These are phyloP conservation scores for Volvox reticuliferus DNA, from an alignment of 139 green algal species.

Conservation along the genomic window DNA sequence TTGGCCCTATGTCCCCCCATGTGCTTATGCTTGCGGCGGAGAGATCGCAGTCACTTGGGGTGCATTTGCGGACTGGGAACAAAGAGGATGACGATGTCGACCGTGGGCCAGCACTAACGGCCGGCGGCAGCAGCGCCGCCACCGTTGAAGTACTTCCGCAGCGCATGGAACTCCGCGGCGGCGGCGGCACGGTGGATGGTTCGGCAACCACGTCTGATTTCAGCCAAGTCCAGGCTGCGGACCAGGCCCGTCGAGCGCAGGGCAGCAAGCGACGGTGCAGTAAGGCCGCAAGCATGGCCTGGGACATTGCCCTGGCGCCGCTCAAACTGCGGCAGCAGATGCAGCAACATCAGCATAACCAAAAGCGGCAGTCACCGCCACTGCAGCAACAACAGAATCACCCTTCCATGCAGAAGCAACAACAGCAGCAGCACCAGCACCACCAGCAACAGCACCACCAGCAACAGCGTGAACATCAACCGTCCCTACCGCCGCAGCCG, in stretches of 20 bases:
- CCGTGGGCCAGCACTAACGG: no score
- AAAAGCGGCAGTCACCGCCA: not conserved
- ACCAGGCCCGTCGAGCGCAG: conserved; percentile 32
- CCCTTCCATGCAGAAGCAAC: not conserved
- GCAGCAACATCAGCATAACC: not conserved
- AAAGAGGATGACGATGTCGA: not conserved
- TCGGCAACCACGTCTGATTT: not conserved
- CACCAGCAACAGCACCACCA: not conserved
- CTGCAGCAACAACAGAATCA: not conserved
- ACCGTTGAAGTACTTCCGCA: not conserved
- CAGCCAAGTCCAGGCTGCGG: conserved; percentile 22
- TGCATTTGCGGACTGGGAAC: not conserved
- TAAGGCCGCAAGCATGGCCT: not conserved
- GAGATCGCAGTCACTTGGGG: not conserved
- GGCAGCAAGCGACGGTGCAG: conserved; percentile 18
- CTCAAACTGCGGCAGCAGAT: not conserved
- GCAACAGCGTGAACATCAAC: not conserved
- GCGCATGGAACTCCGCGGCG: not conserved
- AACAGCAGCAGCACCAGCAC: not conserved
- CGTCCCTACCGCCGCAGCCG: not conserved
- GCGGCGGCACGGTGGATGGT: not conserved
- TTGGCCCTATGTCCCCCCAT: not conserved
- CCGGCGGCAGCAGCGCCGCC: not conserved
- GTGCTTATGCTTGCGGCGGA: conserved; percentile 14
- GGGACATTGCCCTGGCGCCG: conserved; percentile 35